Conservation (phyloP, 768 basidiomycete species). For the Suillus weaverae region DNA sequence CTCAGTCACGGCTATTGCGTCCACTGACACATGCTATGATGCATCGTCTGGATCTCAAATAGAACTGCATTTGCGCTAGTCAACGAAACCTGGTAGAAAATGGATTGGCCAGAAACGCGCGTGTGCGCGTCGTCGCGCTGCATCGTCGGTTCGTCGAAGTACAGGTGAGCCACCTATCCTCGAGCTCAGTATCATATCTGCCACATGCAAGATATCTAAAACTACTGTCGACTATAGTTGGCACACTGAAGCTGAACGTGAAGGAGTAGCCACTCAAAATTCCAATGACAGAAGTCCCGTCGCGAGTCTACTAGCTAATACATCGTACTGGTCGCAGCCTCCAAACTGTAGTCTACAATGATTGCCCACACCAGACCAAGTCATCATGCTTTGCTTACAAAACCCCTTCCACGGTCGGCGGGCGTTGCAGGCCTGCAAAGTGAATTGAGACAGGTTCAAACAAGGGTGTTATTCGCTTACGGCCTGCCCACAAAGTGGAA, state of each 20-base stretch:
- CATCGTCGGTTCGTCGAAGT: too few relatives aligned
- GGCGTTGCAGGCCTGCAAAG: background rate
- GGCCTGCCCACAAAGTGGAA: background rate
- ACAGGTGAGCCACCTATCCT: background rate
- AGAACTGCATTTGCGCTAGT: too few relatives aligned
- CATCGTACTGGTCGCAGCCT: background rate
- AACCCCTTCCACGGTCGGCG: too few relatives aligned
- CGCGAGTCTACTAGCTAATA: background rate
- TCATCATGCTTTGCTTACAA: background rate
- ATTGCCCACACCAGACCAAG: background rate
- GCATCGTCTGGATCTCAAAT: too few relatives aligned
- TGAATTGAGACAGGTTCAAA: background rate
- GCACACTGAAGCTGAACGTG: background rate
- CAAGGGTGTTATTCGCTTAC: background rate
- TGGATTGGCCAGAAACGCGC: too few relatives aligned
- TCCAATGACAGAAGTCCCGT: background rate
- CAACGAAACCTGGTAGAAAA: too few relatives aligned
- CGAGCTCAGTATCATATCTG: background rate
- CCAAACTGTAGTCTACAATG: background rate
- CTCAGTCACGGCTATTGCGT: too few relatives aligned
- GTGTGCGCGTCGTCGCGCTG: too few relatives aligned
- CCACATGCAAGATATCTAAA: background rate
- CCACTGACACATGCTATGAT: too few relatives aligned
- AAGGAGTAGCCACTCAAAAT: background rate
- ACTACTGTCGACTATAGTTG: background rate